Conservation (phyloP, 768 basidiomycete genomes). For the Mycena metata region DNA sequence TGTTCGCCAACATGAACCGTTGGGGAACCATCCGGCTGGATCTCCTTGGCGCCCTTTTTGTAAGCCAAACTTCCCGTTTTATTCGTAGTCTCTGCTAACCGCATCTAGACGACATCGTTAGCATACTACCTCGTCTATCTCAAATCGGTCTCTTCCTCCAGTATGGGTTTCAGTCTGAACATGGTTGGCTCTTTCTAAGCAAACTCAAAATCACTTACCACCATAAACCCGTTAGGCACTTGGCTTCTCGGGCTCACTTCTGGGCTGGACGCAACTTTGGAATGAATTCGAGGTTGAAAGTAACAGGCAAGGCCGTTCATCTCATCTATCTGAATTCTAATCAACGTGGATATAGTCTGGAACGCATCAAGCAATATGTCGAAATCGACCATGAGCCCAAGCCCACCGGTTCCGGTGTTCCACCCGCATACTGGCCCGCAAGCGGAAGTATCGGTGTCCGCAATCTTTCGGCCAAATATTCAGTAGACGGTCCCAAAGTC, state of each 20-base stretch:
- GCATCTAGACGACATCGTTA: slow-evolving; percentile 45
- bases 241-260: slow-evolving; percentile 59
- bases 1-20: slow-evolving; percentile 55
- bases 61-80: slow-evolving; percentile 38
- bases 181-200: slow-evolving; percentile 56
- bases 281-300: slow-evolving; percentile 48
- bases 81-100: not conserved
- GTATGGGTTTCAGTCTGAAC: slow-evolving; percentile 54
- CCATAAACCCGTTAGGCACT: slow-evolving; percentile 40
- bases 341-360: slow-evolving; percentile 47
- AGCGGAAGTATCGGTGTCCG: slow-evolving; percentile 58
- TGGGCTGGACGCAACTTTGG: slow-evolving; percentile 45
- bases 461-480: slow-evolving; percentile 58
- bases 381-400: slow-evolving; percentile 58
- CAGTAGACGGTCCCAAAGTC: slow-evolving; percentile 35
- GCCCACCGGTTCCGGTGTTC: slow-evolving; percentile 46
- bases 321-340: slow-evolving; percentile 45
- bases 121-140: slow-evolving; percentile 58
- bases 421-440: slow-evolving; percentile 66
- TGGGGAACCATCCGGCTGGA: slow-evolving; percentile 55
- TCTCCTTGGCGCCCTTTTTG: slow-evolving; percentile 59
- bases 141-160: slow-evolving; percentile 45
- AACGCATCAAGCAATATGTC: slow-evolving; percentile 48
- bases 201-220: not conserved
- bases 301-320: slow-evolving; percentile 37